Percentiles rank a stretch among this genome's conserved stretches.
These are phyloP conservation scores for Aspergillus steynii DNA, from an alignment of 495 filamentous ascomycete genomes.

Conservation along the genomic window DNA sequence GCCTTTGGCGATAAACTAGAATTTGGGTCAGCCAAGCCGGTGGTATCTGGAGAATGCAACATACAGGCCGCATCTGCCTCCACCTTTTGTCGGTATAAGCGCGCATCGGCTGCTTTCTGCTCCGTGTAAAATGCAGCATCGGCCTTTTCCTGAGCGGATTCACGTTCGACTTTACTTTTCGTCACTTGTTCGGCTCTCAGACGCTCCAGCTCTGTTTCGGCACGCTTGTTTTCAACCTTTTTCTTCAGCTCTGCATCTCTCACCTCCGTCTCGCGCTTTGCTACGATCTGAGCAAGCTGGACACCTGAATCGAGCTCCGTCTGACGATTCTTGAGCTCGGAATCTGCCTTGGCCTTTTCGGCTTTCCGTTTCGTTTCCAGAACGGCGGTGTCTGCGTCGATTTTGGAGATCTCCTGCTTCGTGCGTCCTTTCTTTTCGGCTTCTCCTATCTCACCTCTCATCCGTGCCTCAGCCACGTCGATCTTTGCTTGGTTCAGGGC, in stretches of 20 bases:
- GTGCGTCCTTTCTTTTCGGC: constrained; percentile 73
- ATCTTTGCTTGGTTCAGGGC: constrained; percentile 77
- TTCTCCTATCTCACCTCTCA: constrained; percentile 77
- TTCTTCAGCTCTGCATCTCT: constrained; percentile 75
- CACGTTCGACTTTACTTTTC: constrained; percentile 70
- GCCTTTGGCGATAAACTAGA: constrained; percentile 39
- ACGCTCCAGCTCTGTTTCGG: constrained; percentile 75
- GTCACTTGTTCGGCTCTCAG: constrained; percentile 74
- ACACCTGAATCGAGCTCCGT: constrained; percentile 69
- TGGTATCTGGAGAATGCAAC: constrained; percentile 18
- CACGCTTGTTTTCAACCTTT: constrained; percentile 71
- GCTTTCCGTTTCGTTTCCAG: constrained; percentile 79
- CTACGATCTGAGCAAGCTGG: constrained; percentile 68
- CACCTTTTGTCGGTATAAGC: constrained; percentile 57
- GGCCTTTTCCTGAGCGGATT: constrained; percentile 71
- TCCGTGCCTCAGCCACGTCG: constrained; percentile 77
- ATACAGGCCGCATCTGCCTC: constrained; percentile 54
- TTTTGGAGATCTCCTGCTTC: constrained; percentile 79
- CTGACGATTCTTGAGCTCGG: constrained; percentile 67
- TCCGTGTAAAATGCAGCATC: constrained; percentile 56
- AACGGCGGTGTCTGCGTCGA: constrained; percentile 77
- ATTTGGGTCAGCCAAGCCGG: constrained; percentile 36
- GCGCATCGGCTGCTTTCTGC: constrained; percentile 56
- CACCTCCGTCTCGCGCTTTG: constrained; percentile 67
- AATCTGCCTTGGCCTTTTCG: constrained; percentile 76